Evolutionary conservation across 2,329 filamentous ascomycete genomes (phyloP).

Genomic region (Pseudohalonectria lignicola): DNA sequence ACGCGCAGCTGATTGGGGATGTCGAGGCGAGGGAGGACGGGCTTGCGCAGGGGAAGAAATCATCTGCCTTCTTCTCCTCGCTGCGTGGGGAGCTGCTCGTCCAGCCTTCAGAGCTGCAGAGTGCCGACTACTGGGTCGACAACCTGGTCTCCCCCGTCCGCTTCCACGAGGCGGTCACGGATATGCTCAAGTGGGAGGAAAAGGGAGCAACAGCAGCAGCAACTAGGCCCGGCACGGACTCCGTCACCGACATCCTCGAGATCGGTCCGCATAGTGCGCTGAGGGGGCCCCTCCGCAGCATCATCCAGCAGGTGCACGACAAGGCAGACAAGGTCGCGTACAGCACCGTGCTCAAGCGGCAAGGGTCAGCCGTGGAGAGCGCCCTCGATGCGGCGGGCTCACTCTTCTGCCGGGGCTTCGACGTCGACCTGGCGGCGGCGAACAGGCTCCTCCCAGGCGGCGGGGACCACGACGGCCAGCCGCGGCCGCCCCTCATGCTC

Average conservation of each 20-base stretch:
- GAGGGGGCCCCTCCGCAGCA: constrained; percentile 13
- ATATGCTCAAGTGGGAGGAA: constrained; percentile 7
- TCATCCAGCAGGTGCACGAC: constrained; percentile 8
- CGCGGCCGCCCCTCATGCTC: constrained; percentile 14
- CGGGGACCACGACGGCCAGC: neutral
- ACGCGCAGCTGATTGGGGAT: constrained; percentile 9
- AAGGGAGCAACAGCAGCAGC: neutral
- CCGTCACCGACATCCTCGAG: constrained; percentile 13
- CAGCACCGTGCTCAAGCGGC: constrained; percentile 7
- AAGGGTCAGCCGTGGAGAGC: constrained; percentile 4
- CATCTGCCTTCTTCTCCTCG: constrained; percentile 13
- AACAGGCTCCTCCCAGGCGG: constrained; percentile 7
- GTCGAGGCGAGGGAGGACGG: constrained; percentile 2
- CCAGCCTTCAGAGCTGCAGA: constrained; percentile 5
- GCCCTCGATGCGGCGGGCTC: constrained; percentile 8
- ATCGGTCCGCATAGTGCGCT: constrained; percentile 16
- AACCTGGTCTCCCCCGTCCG: constrained; percentile 16
- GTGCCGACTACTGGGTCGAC: constrained; percentile 14
- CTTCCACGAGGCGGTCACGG: constrained; percentile 13
- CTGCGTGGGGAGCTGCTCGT: constrained; percentile 8
- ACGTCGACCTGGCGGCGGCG: constrained; percentile 6
- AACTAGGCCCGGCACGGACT: neutral
- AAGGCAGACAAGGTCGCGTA: constrained; percentile 5
- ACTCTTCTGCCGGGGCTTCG: constrained; percentile 6
- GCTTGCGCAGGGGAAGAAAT: neutral